Evolutionary conservation across 73 alveolate species (phyloP).

Genomic region (Paramecium caudatum): DNA sequence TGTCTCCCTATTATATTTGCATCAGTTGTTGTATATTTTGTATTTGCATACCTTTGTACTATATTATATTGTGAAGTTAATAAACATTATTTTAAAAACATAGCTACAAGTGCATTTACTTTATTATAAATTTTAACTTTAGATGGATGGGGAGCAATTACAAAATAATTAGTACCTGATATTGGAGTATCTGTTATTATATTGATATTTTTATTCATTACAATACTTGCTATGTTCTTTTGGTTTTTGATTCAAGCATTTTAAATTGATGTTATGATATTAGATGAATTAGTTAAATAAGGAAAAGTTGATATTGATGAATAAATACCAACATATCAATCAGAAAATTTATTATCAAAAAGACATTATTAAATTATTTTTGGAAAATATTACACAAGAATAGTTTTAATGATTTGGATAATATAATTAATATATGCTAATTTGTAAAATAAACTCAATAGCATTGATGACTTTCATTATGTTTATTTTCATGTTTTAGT

Average conservation of each 20-base stretch:
- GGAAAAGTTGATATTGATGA: constrained; percentile 21
- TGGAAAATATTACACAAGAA: constrained; percentile 22
- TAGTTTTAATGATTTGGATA: constrained; percentile 9
- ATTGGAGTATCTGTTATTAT: neutral
- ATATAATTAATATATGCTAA: neutral
- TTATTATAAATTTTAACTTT: constrained; percentile 16
- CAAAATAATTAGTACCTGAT: neutral
- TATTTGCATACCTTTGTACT: constrained; percentile 28
- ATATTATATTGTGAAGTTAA: neutral
- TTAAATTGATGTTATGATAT: constrained; percentile 52
- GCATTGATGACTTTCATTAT: neutral
- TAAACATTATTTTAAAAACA: neutral
- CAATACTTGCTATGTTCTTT: constrained; percentile 56
- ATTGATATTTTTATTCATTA: constrained; percentile 6
- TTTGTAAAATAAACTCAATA: constrained; percentile 14
- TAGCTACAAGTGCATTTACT: constrained; percentile 19
- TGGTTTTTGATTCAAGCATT: constrained; percentile 62
- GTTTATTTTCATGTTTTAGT: constrained; percentile 1
- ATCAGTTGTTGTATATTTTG: neutral
- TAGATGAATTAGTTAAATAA: constrained; percentile 42
- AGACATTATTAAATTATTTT: neutral
- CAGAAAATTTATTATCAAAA: neutral
- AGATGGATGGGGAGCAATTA: constrained; percentile 66
- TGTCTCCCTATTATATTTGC: constrained; percentile 45
- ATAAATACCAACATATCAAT: neutral